Conservation (phyloP, 2,329 filamentous ascomycete genomes). For the Bipolaris victoriae region DNA sequence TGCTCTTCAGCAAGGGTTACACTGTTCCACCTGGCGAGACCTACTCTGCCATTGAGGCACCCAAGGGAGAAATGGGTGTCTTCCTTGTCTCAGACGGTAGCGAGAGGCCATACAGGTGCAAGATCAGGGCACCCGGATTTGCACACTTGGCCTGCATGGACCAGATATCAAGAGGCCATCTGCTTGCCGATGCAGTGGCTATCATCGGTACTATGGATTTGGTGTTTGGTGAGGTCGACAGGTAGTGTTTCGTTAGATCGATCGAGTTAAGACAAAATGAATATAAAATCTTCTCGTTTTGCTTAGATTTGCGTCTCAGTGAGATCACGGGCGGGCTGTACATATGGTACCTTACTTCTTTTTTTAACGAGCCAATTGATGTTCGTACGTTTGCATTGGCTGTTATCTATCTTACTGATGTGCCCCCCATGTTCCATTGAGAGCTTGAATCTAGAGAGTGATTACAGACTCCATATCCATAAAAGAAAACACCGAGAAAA, state of each 20-base stretch:
- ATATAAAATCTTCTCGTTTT: neutral
- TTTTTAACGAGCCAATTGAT: neutral
- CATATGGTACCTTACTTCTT: neutral
- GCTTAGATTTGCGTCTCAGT: neutral
- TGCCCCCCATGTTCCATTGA: neutral
- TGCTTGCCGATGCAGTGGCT: conserved; percentile 94
- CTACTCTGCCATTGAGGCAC: conserved; percentile 97
- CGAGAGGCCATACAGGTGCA: conserved; percentile 95
- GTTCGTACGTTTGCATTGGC: neutral
- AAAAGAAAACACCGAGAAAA: too few species aligned
- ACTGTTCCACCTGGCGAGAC: conserved; percentile 96
- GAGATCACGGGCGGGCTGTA: neutral
- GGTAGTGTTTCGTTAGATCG: conserved; percentile 10
- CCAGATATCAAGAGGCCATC: conserved; percentile 87
- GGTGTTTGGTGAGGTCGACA: conserved; percentile 46
- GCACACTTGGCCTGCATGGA: conserved; percentile 95
- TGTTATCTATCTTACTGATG: neutral
- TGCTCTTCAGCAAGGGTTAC: conserved; percentile 98
- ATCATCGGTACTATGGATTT: conserved; percentile 71
- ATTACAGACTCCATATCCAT: too few species aligned
- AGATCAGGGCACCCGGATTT: conserved; percentile 96
- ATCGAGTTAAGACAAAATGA: neutral
- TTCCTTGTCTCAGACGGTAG: conserved; percentile 95
- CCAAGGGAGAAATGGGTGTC: conserved; percentile 99
- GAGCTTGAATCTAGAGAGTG: neutral